Percentiles rank a stretch among this genome's conserved stretches.
Evolutionary conservation across 805 yeast species (phyloP).

Genomic region (Candida glaebosa): DNA sequence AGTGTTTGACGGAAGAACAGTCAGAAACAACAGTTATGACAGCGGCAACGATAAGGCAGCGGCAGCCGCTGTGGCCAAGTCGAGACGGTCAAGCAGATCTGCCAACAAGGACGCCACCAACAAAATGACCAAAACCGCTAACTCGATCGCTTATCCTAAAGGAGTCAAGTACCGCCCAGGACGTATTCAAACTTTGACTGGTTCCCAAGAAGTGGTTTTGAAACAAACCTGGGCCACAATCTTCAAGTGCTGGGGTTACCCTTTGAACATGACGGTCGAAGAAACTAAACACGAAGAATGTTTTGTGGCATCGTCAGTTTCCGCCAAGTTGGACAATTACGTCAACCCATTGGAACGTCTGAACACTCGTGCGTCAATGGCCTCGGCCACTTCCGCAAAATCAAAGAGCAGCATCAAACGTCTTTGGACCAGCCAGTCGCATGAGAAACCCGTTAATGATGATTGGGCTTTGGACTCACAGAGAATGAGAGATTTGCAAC

Average conservation of each 20-base stretch:
- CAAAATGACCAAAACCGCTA: background rate
- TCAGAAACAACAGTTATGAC: background rate
- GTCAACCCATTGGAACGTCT: conserved; percentile 17
- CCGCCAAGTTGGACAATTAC: conserved; percentile 9
- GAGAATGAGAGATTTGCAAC: conserved; percentile 26
- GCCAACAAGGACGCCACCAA: background rate
- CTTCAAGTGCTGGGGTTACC: conserved; percentile 57
- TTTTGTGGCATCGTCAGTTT: conserved; percentile 27
- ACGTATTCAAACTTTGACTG: conserved; percentile 34
- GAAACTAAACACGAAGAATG: conserved; percentile 28
- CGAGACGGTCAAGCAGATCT: conserved; percentile 3
- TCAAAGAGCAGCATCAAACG: conserved; percentile 31
- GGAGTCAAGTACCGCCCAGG: conserved; percentile 29
- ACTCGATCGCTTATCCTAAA: conserved; percentile 7
- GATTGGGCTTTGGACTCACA: conserved; percentile 10
- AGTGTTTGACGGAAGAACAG: background rate
- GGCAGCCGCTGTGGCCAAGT: background rate
- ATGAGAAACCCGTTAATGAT: background rate
- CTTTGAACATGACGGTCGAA: conserved; percentile 24
- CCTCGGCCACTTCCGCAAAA: conserved; percentile 24
- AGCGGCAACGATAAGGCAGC: background rate
- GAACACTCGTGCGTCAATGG: conserved; percentile 20
- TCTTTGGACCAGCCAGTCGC: conserved; percentile 10
- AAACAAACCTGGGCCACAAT: conserved; percentile 72
- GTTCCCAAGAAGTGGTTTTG: conserved; percentile 58